Conservation (phyloP, 2,329 filamentous ascomycete species). For the Tolypocladium tundrense region DNA sequence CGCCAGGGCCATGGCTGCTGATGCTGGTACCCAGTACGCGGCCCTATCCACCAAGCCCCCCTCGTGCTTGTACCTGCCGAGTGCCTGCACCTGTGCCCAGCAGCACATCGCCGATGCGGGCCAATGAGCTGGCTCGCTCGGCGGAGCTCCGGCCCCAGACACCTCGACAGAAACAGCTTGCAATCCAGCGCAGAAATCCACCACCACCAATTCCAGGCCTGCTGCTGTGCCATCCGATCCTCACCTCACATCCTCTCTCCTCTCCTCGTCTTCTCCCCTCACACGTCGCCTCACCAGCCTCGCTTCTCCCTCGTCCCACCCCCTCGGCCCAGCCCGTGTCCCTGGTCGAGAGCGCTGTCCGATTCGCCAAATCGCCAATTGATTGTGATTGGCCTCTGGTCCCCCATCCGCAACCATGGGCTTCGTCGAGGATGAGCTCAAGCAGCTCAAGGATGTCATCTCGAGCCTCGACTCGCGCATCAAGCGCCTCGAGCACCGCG, state of each 20-base stretch:
- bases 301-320: not conserved
- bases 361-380: not conserved
- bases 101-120: not conserved
- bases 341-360: not conserved
- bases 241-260: not conserved
- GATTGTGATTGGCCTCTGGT: not conserved
- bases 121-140: not conserved
- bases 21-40: not conserved
- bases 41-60: not conserved
- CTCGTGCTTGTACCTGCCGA: not conserved
- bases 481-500: slow-evolving; percentile 68
- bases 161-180: not conserved
- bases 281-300: not conserved
- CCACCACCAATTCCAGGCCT: not conserved
- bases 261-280: slow-evolving; percentile 3
- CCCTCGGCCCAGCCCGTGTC: not conserved
- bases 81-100: not conserved
- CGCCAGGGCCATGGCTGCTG: not conserved
- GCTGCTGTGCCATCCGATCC: not conserved
- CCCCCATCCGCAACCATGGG: slow-evolving; percentile 56
- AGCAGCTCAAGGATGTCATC: slow-evolving; percentile 77
- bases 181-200: not conserved
- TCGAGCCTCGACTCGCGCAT: slow-evolving; percentile 77
- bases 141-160: not conserved
- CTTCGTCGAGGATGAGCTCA: slow-evolving; percentile 75